Conservation (phyloP, 1,284 basidiomycete genomes). For the Pseudozyma hubeiensis region DNA sequence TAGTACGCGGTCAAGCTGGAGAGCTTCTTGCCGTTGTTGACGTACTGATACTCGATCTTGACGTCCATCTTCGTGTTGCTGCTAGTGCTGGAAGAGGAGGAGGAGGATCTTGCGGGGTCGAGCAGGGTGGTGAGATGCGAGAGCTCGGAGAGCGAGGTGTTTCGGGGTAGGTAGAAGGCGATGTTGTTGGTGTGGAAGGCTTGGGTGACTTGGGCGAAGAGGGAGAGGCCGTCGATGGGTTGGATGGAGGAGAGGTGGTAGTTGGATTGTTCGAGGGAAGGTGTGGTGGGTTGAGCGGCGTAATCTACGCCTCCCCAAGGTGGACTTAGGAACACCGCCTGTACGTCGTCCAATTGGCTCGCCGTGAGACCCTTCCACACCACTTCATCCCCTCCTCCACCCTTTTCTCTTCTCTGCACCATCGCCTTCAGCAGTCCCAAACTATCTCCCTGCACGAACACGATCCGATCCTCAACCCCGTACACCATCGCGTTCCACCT, state of each 20-base stretch:
- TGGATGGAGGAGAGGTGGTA: slow-evolving; percentile 71
- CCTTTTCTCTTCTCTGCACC: neutral
- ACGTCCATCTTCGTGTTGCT: slow-evolving; percentile 66
- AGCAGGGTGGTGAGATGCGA: slow-evolving; percentile 71
- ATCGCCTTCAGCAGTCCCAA: slow-evolving; percentile 75
- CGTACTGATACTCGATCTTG: slow-evolving; percentile 90
- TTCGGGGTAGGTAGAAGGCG: slow-evolving; percentile 90
- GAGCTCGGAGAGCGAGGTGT: slow-evolving; percentile 81
- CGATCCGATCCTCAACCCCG: slow-evolving; percentile 91
- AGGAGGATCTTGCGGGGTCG: neutral
- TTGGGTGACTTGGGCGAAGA: slow-evolving; percentile 73
- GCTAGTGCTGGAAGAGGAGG: slow-evolving; percentile 17
- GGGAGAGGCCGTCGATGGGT: slow-evolving; percentile 82
- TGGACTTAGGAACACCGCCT: slow-evolving; percentile 56
- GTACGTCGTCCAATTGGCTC: slow-evolving; percentile 21
- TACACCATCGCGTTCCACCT: slow-evolving; percentile 89
- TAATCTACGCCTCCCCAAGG: slow-evolving; percentile 66
- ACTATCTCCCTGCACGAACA: slow-evolving; percentile 90
- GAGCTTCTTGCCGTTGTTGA: slow-evolving; percentile 77
- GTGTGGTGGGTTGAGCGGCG: slow-evolving; percentile 9
- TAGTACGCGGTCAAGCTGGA: slow-evolving; percentile 75
- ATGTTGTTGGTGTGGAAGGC: slow-evolving; percentile 45
- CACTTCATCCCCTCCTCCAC: slow-evolving; percentile 49
- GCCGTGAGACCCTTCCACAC: slow-evolving; percentile 26
- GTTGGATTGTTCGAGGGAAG: neutral